Conservation (phyloP, 2,329 filamentous ascomycete species). For the Colletotrichum brevisporum region DNA sequence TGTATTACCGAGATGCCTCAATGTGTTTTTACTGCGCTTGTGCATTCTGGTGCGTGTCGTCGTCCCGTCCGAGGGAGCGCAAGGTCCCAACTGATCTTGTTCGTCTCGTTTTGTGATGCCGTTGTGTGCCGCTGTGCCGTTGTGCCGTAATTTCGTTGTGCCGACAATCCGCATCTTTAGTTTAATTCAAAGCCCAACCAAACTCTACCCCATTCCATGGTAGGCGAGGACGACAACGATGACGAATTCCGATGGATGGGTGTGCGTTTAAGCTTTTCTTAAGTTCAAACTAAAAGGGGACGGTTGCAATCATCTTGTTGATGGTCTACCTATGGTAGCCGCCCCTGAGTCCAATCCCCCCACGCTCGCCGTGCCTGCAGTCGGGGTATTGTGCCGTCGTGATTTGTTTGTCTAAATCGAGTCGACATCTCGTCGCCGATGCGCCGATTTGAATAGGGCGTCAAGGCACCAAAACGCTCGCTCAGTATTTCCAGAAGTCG, state of each 20-base stretch:
- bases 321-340: neutral
- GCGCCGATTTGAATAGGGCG: neutral
- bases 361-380: constrained; percentile 3
- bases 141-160: constrained; percentile 11
- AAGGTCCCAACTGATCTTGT: constrained; percentile 3
- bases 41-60: neutral
- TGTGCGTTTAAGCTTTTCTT: constrained; percentile 26
- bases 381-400: neutral
- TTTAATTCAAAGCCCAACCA: constrained; percentile 15
- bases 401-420: neutral
- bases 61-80: constrained; percentile 4
- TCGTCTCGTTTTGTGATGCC: constrained; percentile 4
- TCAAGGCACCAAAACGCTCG: too few species aligned
- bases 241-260: constrained; percentile 4
- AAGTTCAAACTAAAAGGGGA: constrained; percentile 16
- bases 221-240: constrained; percentile 11
- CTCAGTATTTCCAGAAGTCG: neutral
- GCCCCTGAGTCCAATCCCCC: neutral
- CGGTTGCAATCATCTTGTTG: neutral
- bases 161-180: constrained; percentile 13
- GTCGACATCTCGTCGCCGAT: neutral
- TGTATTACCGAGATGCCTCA: neutral
- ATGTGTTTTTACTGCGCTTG: neutral
- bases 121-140: constrained; percentile 16
- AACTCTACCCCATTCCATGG: neutral